Evolutionary conservation across 2,329 filamentous ascomycete genomes (phyloP), one percentile per base, ranked within the genome.

Genomic region (Trichoderma brevicompactum): DNA sequence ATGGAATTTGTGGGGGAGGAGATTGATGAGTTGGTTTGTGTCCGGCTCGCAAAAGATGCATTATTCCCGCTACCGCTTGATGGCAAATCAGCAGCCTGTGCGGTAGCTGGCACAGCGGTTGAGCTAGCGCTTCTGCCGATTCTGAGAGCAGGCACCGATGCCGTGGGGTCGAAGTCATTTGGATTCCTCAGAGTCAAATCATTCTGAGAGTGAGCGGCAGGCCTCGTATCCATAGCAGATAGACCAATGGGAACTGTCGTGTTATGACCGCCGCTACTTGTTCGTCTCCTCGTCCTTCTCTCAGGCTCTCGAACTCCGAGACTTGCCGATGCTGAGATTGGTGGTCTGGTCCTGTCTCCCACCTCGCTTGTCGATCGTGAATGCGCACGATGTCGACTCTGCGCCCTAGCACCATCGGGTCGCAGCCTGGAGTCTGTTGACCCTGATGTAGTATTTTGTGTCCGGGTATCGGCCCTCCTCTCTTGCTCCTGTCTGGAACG

Each of bases 171-270:
- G 13, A 76, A 72, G 8, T 75, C 75, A 13, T 75, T 76, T 23
- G 78, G 78, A 7, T 81, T 75, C 48, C 81, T 79, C 5, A 80
- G 68, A 2, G 78, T 76, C 8, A 92, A 78, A 72, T 93, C 90
- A 2, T 86, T 90, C 53, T 88, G 85, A 17, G 90, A 92, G 23
- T 85, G 83, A 23, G 85, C 80, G 12, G 85, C 83, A 48, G 83
- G 82, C 59, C 81, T 79, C 32, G 79, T 72, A 12, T 83, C 79
- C 34, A 79, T 72, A 46, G 80, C 74, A 2, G 79, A 75, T 15
- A 78, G 75, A 58, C 78, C 77, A 17, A 79, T 70, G 2, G 85
- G 82, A 2, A 82, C 76, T 6, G 85, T 87, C 7, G 82, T 78
- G 68, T 84, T 86, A 56, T 86, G 82, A n/a, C 80, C 79, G 7